Percentiles rank a stretch among this genome's conserved stretches.
Conservation (phyloP, 106 monocot genomes). For the Platanthera guangdongensis region DNA sequence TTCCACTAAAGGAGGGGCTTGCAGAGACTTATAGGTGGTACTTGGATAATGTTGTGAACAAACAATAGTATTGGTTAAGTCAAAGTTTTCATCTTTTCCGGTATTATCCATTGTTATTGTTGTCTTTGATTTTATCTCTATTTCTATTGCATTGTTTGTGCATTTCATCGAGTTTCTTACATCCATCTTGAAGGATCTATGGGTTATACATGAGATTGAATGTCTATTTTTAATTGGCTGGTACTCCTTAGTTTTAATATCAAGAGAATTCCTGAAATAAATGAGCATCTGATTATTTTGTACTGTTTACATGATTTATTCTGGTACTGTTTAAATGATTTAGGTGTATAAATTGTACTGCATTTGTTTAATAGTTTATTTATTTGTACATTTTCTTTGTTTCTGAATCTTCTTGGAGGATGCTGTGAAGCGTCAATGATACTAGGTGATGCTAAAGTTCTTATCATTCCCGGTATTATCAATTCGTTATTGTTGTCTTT, state of each 20-base stretch:
- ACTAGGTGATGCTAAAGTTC: not conserved
- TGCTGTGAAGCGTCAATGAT: too few species aligned
- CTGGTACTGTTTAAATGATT: too few species aligned
- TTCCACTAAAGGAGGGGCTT: slow-evolving; percentile 62
- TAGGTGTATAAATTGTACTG: too few species aligned
- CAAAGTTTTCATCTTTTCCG: not conserved
- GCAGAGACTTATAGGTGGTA: slow-evolving; percentile 93
- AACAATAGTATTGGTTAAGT: not conserved
- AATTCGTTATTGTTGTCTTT: not conserved
- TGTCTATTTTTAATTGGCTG: not conserved
- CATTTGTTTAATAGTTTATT: too few species aligned
- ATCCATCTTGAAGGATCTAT: not conserved
- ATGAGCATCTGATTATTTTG: not conserved
- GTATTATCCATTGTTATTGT: not conserved
- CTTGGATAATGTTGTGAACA: slow-evolving; percentile 42
- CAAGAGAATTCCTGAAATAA: too few species aligned
- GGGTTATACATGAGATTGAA: not conserved
- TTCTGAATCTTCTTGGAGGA: too few species aligned
- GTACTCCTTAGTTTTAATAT: too few species aligned
- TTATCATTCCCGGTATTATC: not conserved
- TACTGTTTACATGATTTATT: too few species aligned
- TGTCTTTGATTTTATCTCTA: not conserved
- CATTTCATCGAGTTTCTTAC: not conserved
- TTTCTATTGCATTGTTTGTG: not conserved
- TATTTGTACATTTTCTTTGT: too few species aligned